Base-by-base conservation (phyloP, 257 asterid species). In the Rauvolfia tetraphylla region DNA sequence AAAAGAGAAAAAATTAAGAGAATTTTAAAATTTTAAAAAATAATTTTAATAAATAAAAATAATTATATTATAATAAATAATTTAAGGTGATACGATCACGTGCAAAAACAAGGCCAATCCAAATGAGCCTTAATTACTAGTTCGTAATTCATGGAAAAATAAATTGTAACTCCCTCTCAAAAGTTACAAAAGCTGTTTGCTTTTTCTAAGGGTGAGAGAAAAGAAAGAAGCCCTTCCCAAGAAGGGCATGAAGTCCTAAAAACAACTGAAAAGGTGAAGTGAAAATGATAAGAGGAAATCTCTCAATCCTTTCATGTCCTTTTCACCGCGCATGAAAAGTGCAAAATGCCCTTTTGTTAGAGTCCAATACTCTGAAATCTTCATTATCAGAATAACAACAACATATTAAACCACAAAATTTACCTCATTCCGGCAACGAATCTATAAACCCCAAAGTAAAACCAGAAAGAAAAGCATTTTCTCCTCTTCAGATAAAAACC, bases 401-500 rank as follows among this genome's bases (percentile, higher is more conserved):
- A 8, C 29, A 58, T 57, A 11, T 25, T 41, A 44, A 1, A 20
- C 54, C 49, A 22, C 0, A 20, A 44, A 73, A 74, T 58, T 74
- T 9, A 58, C 39, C 77, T 5, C n/a, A 22, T 42, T 8, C 44
- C 9, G 38, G 42, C 54, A 25, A 33, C 73, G 33, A 57, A 78
- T 78, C 62, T 62, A 10, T 27, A 36, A 67, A 18, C 49, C 8
- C 49, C 38, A 34, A 58, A 17, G 15, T 22, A 1, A 68, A 48
- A 29, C 62, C 27, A 27, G 46, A 23, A 66, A 41, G 34, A 15
- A 34, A 71, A 18, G 57, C 8, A 17, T 15, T 51, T 77, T 71
- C 71, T 75, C 27, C 65, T 72, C 36, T 79, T 62, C 41, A 76
- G 76, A 34, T 80, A 76, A 51, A 18, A 67, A 76, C 65, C 27